Base-by-base conservation (phyloP, 2,329 filamentous ascomycete genomes). In the Emmonsiellopsis sp. region DNA sequence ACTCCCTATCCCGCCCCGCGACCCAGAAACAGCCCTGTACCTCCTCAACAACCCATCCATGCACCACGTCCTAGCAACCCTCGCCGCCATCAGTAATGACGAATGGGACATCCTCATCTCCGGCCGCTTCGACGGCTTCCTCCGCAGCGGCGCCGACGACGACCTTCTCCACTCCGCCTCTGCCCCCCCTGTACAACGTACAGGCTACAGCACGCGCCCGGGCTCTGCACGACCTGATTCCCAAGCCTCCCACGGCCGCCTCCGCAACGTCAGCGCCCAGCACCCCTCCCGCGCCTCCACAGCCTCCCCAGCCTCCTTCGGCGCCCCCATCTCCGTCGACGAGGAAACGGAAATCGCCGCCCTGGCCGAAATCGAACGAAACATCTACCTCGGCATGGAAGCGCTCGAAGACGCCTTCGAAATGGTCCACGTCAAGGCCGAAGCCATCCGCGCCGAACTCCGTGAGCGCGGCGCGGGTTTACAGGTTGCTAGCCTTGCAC, bases 31-130 rank as follows among this genome's bases (percentile, higher is more conserved):
- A 5, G 88, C 87, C 10, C 84, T 93, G 61, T 96, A 89, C 66
- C 81, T 97, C 47, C 80, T 96, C 58, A 89, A 86, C 67, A 86
- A 96, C 67, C 84, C 85, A 0, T 77, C 81, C 10, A 82, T 93
- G 48, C 92, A 97, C 67, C 86, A 93, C 63, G 83, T 95, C 34
- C 81, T 97, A 2, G 84, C 89, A 41, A 95, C 92, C 0, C 79
- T 96, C 49, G 85, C 87, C 37, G 89, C 91, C 51, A 93, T 97
- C 61, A 93, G 86, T 65, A 81, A 84, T 46, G 87, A 88, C n/a
- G 92, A 97, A 70, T 97, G 92, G 92, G 92, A 96, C 58, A 95
- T 97, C 53, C 78, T 97, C 10, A 89, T 86, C 4, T 96, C 92
- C 0, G 92, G 92, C 31, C 86, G 92, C 31, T 97, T 97, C 63